Evolutionary conservation across 306 rosid genomes (phyloP).

Genomic region (Fragaria vesca): DNA sequence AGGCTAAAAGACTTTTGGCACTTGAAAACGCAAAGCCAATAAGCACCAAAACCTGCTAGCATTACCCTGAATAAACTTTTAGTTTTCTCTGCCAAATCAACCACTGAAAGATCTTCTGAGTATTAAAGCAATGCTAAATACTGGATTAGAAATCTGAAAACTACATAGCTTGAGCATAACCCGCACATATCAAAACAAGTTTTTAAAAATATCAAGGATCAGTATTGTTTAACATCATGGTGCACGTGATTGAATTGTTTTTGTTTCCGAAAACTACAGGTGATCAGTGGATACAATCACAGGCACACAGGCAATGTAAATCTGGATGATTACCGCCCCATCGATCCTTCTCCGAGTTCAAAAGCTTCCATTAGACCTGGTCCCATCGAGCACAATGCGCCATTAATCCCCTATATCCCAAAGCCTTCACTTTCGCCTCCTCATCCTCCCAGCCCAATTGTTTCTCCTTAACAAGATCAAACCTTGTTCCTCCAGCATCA

Average conservation of each 20-base stretch:
- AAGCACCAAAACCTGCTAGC: background rate
- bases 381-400: constrained; percentile 79
- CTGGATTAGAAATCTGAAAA: background rate
- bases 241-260: constrained; percentile 4
- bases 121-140: background rate
- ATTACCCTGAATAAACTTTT: background rate
- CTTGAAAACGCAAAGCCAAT: background rate
- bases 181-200: background rate
- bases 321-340: constrained; percentile 62
- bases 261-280: constrained; percentile 41
- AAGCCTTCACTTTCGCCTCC: constrained; percentile 60
- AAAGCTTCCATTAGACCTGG: constrained; percentile 44
- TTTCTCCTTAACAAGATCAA: constrained; percentile 7
- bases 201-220: background rate
- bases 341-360: constrained; percentile 62
- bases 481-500: background rate
- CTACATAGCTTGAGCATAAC: background rate
- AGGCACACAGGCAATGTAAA: constrained; percentile 15
- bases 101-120: background rate
- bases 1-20: background rate
- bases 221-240: background rate
- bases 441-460: constrained; percentile 30
- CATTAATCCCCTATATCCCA: constrained; percentile 66
- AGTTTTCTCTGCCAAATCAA: background rate
- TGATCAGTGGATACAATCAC: constrained; percentile 14